Base-by-base conservation (phyloP, 192 early-diverging fungal genomes). In the Backusella parvicylindrica region DNA sequence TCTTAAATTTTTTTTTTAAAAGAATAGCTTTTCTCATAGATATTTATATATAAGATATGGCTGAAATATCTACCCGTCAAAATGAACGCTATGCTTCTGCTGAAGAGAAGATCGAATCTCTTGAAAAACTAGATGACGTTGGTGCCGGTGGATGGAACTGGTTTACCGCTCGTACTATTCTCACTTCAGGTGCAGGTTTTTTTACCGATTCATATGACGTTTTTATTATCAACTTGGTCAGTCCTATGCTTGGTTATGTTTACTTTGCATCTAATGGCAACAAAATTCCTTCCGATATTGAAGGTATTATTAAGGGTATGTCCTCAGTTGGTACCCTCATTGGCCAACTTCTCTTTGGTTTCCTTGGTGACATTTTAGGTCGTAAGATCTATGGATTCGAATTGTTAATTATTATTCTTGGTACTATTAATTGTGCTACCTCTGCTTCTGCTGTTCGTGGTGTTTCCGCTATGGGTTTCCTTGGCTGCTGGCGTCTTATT, bases 201-300 rank as follows among this genome's bases (percentile, higher is more conserved):
- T 91, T 96, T 76, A 92, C 93, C 64, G 95, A 98, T 83, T 90
- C 95, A 16, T 96, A 97, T 83, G 95, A 97, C 85, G 87, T 95
- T 74, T 96, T 96, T 75, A 89, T 95, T 69, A 98, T 98, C 82
- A 92, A 92, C 79, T 85, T 96, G 67, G 91, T 92, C 18, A 86
- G 94, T 15, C 89, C 93, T 66, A 98, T 98, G 88, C 81, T 96
- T 11, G 89, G 88, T 1, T 90, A 88, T 74, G 83, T 90, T 16
- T 93, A 92, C 82, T 92, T 81, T 50, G 41, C 73, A 53, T 71
- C 80, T 30, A 74, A 80, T 13, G 53, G 56, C 33, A 82, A 82
- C 82, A 87, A 84, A 26, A 83, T 92, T 56, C 91, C 92, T 26
- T 77, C 83, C 37, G 82, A 86, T 49, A 86, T 90, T 74, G 96